phyloP scores from a whole-genome alignment of 1,139 yeast species.

The Meyerozyma athensensis region DNA sequence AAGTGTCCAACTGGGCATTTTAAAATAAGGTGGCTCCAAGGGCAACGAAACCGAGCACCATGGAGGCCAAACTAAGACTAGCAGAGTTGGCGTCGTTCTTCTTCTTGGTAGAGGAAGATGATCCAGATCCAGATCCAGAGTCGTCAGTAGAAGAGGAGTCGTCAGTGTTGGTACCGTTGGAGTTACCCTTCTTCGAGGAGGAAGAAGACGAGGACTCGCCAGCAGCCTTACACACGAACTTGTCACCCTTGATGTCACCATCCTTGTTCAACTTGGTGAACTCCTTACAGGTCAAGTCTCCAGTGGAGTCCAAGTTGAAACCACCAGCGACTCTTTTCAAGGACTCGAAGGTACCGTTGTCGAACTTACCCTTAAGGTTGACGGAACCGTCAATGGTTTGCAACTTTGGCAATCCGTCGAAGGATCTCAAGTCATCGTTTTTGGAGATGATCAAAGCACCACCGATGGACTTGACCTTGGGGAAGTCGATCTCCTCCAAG shows the following conservation, averaged over 20 bases:
- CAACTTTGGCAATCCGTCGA: conserved; percentile 73
- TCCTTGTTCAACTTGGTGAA: conserved; percentile 63
- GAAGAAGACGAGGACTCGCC: conserved; percentile 53
- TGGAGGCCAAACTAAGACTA: conserved; percentile 42
- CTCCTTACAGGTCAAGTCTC: conserved; percentile 74
- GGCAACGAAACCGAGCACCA: conserved; percentile 60
- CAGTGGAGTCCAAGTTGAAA: conserved; percentile 69
- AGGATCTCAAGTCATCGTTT: conserved; percentile 63
- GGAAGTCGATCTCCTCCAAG: conserved; percentile 66
- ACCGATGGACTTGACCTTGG: conserved; percentile 63
- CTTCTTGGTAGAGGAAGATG: conserved; percentile 19
- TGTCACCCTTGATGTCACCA: conserved; percentile 87
- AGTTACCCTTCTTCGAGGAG: conserved; percentile 32
- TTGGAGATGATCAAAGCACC: conserved; percentile 88
- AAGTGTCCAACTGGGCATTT: conserved; percentile 11
- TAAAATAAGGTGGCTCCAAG: conserved; percentile 62
- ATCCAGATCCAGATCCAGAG: conserved; percentile 21
- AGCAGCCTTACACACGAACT: conserved; percentile 76
- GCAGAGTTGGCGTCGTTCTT: conserved; percentile 27
- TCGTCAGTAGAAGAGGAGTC: conserved; percentile 23
- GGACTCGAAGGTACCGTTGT: conserved; percentile 68
- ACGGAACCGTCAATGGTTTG: conserved; percentile 84
- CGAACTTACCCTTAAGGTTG: conserved; percentile 71
- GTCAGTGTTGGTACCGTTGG: conserved; percentile 24
- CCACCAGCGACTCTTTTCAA: conserved; percentile 87